Evolutionary conservation across 2,329 filamentous ascomycete species (phyloP), one percentile per base, ranked within the genome.

Genomic region (Mycosphaerella sp.): DNA sequence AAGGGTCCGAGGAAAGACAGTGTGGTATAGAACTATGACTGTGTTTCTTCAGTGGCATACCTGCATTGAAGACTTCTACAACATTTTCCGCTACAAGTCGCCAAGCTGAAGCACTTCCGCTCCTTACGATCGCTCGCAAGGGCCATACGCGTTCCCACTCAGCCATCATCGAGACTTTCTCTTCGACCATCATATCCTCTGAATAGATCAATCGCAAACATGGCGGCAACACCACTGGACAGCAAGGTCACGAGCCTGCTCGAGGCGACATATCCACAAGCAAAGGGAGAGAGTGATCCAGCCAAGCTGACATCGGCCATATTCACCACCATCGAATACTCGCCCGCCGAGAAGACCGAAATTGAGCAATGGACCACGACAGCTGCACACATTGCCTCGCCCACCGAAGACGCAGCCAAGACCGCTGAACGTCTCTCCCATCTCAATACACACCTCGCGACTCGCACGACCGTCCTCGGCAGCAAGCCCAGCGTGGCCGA

Each of bases 401-500:
- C 79, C 32, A 76, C 80, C 55, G 78, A 83, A 65, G 81, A 86
- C 59, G 73, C 77, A 48, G 70, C 74, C 11, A 79, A 81, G 58
- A 71, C 76, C 9, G 73, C 81, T 31, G 79, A 83, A 59, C 85
- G 90, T 57, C 81, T 96, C 59, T 81, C 85, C 55, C 82, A 84
- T 52, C 81, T 97, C 65, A 95, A 97, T 78, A 79, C 81, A 54
- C 89, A 95, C 75, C 84, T 97, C 58, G 85, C 89, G 54, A 87
- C 86, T 62, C 89, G 89, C 63, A 95, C 91, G 56, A 96, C 91
- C 40, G 77, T 96, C 39, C 84, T 97, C 58, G 92, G 92, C 65
- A 80, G 80, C 70, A 96, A 96, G 78, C 89, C 91, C 50, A 95
- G 88, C 64, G 82, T 87, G 69, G 91, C 89, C 59, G 91, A 96